Conservation (phyloP, 2,329 filamentous ascomycete genomes). For the Pyrenophora tritici-repentis region DNA sequence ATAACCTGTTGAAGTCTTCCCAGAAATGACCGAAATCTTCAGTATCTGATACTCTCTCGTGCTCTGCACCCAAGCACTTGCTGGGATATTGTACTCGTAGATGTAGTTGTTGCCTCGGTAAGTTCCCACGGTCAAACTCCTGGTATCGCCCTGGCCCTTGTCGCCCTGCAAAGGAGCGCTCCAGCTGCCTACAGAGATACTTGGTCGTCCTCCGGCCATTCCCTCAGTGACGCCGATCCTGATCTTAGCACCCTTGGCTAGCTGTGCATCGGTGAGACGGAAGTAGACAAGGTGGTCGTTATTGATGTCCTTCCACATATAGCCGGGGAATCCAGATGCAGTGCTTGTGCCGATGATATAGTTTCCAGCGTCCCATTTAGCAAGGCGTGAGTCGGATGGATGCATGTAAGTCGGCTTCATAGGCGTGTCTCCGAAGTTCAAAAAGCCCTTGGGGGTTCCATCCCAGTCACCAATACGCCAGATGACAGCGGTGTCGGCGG, state of each 20-base stretch:
- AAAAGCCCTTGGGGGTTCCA: constrained; percentile 62
- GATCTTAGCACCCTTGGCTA: constrained; percentile 29
- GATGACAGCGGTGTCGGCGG: constrained; percentile 55
- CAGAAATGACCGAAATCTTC: constrained; percentile 27
- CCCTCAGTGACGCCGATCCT: constrained; percentile 30
- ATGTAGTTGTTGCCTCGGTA: constrained; percentile 32
- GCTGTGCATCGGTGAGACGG: constrained; percentile 27
- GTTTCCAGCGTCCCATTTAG: constrained; percentile 29
- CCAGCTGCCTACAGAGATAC: constrained; percentile 25
- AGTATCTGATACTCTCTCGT: constrained; percentile 25
- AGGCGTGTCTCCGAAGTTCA: constrained; percentile 54
- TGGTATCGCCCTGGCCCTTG: constrained; percentile 27
- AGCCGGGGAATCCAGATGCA: constrained; percentile 44
- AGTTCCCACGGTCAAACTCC: constrained; percentile 28
- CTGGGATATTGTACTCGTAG: constrained; percentile 29
- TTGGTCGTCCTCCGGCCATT: constrained; percentile 22
- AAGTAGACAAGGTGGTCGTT: constrained; percentile 52
- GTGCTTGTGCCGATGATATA: constrained; percentile 26
- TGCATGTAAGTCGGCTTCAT: constrained; percentile 53
- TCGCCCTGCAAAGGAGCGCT: constrained; percentile 16
- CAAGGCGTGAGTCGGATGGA: constrained; percentile 42
- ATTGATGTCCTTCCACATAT: constrained; percentile 52
- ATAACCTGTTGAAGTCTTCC: constrained; percentile 26
- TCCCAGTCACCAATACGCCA: constrained; percentile 69
- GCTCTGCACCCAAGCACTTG: constrained; percentile 27